These are phyloP conservation scores for Ceratobasidium sp. DNA, from an alignment of 1,284 basidiomycete species.

Conservation along the genomic window DNA sequence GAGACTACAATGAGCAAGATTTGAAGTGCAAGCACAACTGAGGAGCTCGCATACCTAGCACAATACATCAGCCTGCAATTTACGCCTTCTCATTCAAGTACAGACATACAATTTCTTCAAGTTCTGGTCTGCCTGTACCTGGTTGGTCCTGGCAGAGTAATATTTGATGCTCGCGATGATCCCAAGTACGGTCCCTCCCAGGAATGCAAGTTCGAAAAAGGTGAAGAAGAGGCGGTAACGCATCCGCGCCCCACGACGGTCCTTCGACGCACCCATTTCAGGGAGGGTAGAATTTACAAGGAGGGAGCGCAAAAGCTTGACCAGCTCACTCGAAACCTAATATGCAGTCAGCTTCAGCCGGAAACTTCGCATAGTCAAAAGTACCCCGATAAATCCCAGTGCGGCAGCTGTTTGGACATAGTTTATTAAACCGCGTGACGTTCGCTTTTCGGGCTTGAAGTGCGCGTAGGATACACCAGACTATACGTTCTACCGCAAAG, in stretches of 20 bases:
- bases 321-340: constrained; percentile 13
- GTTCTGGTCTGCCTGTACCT: constrained; percentile 10
- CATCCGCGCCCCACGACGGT: not conserved
- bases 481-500: constrained; percentile 1
- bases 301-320: constrained; percentile 9
- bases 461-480: not conserved
- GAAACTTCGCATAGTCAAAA: not conserved
- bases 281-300: constrained; percentile 18
- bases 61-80: not conserved
- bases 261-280: constrained; percentile 18
- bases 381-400: not conserved
- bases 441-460: constrained; percentile 1
- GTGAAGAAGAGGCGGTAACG: constrained; percentile 5
- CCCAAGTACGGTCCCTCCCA: constrained; percentile 6
- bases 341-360: not conserved
- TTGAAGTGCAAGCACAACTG: not conserved
- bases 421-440: not conserved
- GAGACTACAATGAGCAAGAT: not conserved
- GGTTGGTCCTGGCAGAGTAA: constrained; percentile 2
- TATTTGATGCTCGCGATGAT: constrained; percentile 11
- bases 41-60: not conserved
- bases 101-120: not conserved
- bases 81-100: not conserved
- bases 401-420: not conserved
- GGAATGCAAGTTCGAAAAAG: constrained; percentile 8